Evolutionary conservation across 2,329 filamentous ascomycete genomes (phyloP), one percentile per base, ranked within the genome.

Genomic region (Macrophomina tecta): DNA sequence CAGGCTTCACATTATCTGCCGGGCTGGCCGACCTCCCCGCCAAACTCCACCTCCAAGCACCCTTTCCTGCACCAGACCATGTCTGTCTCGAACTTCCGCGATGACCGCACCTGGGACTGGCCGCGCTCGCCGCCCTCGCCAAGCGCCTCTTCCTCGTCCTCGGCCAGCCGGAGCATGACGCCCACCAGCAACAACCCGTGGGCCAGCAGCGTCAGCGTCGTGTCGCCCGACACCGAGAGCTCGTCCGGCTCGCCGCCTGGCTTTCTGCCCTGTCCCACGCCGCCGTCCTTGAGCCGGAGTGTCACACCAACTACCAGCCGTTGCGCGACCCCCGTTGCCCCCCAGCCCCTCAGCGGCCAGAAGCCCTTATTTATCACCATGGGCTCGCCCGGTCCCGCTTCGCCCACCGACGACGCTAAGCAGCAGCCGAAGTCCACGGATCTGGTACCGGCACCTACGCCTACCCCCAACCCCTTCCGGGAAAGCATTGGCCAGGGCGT

Each of bases 1-100:
- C 65, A 64, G 23, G 40, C 58, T 38, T 64, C 65, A 52, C 58
- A 45, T 16, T 64, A 49, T 40, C 30, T 64, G 34, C 58, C 58
- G 32, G 58, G 48, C 9, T 64, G 65, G 65, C 30, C 60, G 28
- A 23, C 65, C 28, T 49, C 60, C 9, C 38, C 65, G 23, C 34
- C 46, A 6, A 40, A 46, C 12, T 51, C 49, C 7, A 18, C 49
- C 14, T 14, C 46, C 8, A 64, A 67, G 40, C 74, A 78, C 56
- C 76, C 74, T 65, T 74, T 73, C 52, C 73, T 80, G 36, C 73
- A 76, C 64, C 76, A 79, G 65, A 77, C 77, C 51, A 75, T 77
- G 65, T 79, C 77, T 49, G 78, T 79, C 77, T 73, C 77, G 58
- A 78, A 80, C 68, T 72, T 80, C 64, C 77, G 78, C 68, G 77